Conservation (phyloP, 345 rosid genomes). For the Lagerstroemia speciosa region DNA sequence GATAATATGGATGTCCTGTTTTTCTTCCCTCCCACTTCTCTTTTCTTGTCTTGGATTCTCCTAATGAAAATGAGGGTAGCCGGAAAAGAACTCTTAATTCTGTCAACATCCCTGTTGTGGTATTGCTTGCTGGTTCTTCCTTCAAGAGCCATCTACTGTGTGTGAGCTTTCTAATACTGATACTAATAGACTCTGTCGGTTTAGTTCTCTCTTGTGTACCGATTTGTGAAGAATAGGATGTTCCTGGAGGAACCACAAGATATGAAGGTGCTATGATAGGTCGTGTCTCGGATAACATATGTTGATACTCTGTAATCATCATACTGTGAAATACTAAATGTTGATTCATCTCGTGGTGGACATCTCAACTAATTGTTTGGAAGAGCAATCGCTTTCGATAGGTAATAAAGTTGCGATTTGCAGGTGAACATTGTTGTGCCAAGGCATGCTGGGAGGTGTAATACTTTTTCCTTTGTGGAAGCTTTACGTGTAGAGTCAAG, state of each 20-base stretch:
- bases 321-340: background rate
- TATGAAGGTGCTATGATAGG: background rate
- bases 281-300: background rate
- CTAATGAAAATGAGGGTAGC: background rate
- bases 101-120: background rate
- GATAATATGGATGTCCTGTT: background rate
- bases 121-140: background rate
- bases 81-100: background rate
- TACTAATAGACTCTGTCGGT: background rate
- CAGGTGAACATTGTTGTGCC: background rate
- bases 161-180: background rate
- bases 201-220: background rate
- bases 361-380: background rate
- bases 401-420: background rate
- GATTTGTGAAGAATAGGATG: background rate
- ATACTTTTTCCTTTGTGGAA: background rate
- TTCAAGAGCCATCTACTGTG: background rate
- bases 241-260: background rate
- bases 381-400: background rate
- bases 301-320: background rate
- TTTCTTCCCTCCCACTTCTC: background rate
- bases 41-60: background rate
- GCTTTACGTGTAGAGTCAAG: background rate
- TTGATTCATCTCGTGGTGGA: background rate
- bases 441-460: background rate